Evolutionary conservation across 2,329 filamentous ascomycete genomes (phyloP).

Genomic region (Colletotrichum sp.): DNA sequence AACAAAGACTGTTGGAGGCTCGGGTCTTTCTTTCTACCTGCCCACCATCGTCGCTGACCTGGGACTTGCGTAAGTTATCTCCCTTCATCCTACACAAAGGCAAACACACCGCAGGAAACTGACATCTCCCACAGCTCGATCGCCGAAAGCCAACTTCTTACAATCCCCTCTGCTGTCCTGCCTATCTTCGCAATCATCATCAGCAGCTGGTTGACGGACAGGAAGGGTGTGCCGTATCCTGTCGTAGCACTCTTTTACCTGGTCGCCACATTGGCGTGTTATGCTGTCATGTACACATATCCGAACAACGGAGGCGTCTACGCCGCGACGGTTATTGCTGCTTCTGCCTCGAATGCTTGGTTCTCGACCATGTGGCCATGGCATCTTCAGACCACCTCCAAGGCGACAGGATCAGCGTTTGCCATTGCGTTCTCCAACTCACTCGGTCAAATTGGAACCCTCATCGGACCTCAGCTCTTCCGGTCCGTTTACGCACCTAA

Average conservation of each 20-base stretch:
- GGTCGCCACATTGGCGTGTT: constrained; percentile 20
- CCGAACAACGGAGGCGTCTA: constrained; percentile 50
- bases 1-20: constrained; percentile 35
- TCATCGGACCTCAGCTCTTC: constrained; percentile 44
- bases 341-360: constrained; percentile 44
- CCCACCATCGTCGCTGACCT: constrained; percentile 30
- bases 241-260: background rate
- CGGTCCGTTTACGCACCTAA: background rate
- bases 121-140: background rate
- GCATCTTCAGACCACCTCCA: constrained; percentile 49
- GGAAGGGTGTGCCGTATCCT: background rate
- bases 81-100: background rate
- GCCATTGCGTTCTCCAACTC: constrained; percentile 53
- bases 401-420: constrained; percentile 53
- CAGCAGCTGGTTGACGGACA: background rate
- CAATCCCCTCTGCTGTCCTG: background rate
- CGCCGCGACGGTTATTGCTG: constrained; percentile 48
- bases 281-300: constrained; percentile 47
- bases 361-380: constrained; percentile 57
- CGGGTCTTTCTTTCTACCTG: constrained; percentile 35
- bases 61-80: constrained; percentile 25
- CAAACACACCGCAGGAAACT: background rate
- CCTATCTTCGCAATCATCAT: background rate
- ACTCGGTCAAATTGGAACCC: constrained; percentile 52
- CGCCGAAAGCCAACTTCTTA: background rate